Evolutionary conservation across 441 rosid genomes (phyloP), one percentile per base, ranked within the genome.

Genomic region (Melastoma candidum): DNA sequence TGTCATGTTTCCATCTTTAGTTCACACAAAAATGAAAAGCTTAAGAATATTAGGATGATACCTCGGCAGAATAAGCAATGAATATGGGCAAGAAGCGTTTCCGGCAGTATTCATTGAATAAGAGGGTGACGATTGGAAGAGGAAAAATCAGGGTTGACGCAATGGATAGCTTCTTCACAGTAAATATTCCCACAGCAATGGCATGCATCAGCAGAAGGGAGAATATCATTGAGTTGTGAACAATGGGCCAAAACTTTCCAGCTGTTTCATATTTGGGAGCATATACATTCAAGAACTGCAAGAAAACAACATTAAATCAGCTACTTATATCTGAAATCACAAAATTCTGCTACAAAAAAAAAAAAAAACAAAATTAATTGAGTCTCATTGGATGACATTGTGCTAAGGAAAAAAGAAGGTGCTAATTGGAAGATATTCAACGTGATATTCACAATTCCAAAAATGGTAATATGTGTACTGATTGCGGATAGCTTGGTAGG

Each of bases 161-260:
- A 36, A 74, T 59, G 47, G 94, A 58, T 64, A 88, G 85, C 73
- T 85, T 84, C 80, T 92, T 92, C 57, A 80, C 53, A 0, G 87
- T 76, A 64, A 92, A 92, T 13, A 88, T 66, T 53, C 98, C 98
- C 44, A 85, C 64, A 32, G 97, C 98, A 49, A 92, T 88, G 43
- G 81, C 85, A 32, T 92, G 98, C 96, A 92, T 88, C 41, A 92
- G 86, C 45, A 92, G 75, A 54, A 92, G 78, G 54, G 97, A 85
- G 71, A 88, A 92, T 70, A 92, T 79, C 89, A 77, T 79, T 0
- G 94, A 80, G 63, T 92, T 80, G 77, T 92, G 96, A 55, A 80
- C 85, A 49, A 81, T 88, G 2, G 98, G 98, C 98, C 98, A 87
- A 73, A 85, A 88, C 71, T 79, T 80, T 59, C 98, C 98, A 0